Conservation (phyloP, 108 stramenopile species). For the Cyclotella kingstonii region DNA sequence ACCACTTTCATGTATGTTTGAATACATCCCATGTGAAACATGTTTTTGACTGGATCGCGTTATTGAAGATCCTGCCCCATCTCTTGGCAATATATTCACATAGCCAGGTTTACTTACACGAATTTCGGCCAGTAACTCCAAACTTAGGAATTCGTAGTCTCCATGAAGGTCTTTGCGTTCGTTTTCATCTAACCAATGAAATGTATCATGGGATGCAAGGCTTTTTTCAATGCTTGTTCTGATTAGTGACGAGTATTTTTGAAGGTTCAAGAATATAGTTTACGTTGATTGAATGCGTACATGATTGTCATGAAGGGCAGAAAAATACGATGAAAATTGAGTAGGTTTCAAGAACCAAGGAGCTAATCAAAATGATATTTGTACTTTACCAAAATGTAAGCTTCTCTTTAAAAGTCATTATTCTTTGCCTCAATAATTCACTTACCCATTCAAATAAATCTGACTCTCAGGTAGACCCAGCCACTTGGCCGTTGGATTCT, state of each 20-base stretch:
- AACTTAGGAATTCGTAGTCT: constrained; percentile 53
- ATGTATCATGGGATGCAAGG: constrained; percentile 65
- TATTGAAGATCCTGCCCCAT: constrained; percentile 48
- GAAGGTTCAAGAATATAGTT: too few species aligned
- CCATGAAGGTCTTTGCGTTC: constrained; percentile 61
- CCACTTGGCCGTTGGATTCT: constrained; percentile 73
- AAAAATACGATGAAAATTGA: too few species aligned
- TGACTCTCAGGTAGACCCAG: constrained; percentile 49
- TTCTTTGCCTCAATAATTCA: too few species aligned
- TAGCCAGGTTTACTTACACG: constrained; percentile 73
- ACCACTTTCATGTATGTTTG: too few species aligned
- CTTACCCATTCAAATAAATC: constrained; percentile 60
- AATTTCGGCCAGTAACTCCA: constrained; percentile 80
- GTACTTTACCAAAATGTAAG: not conserved
- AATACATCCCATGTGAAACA: too few species aligned
- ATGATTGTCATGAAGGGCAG: too few species aligned
- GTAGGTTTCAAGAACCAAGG: not conserved
- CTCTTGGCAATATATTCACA: constrained; percentile 54
- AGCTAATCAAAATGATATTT: too few species aligned
- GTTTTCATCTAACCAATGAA: constrained; percentile 69
- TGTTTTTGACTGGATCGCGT: not conserved
- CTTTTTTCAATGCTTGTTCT: constrained; percentile 56
- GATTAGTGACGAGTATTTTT: too few species aligned
- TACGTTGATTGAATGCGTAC: too few species aligned
- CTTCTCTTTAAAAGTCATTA: not conserved